A percentile compares a stretch with the other conserved stretches of the same genome.
These are phyloP conservation scores for Neltuma alba DNA, from an alignment of 306 rosid species.

Conservation along the genomic window DNA sequence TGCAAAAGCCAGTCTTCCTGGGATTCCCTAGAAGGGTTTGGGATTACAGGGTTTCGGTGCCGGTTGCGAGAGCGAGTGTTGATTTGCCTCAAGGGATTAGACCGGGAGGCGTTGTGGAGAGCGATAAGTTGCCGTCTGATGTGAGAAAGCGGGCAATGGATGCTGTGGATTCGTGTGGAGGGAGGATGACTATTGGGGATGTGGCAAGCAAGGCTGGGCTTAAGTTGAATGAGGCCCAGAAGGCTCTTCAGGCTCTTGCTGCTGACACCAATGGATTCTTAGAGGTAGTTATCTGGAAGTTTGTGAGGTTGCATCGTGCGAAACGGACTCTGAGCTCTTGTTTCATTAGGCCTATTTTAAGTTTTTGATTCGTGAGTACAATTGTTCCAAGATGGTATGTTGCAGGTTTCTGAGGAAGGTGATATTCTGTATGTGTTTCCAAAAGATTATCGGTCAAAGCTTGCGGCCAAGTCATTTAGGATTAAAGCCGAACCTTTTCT, in stretches of 20 bases:
- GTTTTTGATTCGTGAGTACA: conserved; percentile 52
- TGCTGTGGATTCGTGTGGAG: conserved; percentile 79
- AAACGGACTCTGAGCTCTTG: not conserved
- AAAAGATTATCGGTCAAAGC: conserved; percentile 82
- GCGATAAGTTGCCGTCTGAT: conserved; percentile 68
- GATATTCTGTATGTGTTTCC: conserved; percentile 90
- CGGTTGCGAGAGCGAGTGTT: conserved; percentile 48
- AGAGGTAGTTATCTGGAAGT: conserved; percentile 57
- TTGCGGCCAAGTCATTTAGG: conserved; percentile 76
- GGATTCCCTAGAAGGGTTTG: conserved; percentile 36
- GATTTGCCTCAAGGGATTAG: conserved; percentile 55
- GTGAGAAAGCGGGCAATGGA: conserved; percentile 96
- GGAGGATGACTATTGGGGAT: conserved; percentile 89
- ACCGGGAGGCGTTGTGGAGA: conserved; percentile 79
- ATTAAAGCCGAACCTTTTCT: conserved; percentile 77
- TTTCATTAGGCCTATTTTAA: conserved; percentile 25
- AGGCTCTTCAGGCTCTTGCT: conserved; percentile 90
- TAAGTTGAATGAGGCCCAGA: conserved; percentile 81
- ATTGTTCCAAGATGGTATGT: conserved; percentile 60
- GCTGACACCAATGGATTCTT: conserved; percentile 86
- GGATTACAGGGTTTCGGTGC: conserved; percentile 50
- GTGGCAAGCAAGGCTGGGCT: conserved; percentile 90
- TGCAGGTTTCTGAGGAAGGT: conserved; percentile 95
- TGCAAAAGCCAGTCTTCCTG: conserved; percentile 43
- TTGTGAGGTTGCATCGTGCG: not conserved